Base-by-base conservation (phyloP, 106 monocot species). In the Xerophyta viscosa region DNA sequence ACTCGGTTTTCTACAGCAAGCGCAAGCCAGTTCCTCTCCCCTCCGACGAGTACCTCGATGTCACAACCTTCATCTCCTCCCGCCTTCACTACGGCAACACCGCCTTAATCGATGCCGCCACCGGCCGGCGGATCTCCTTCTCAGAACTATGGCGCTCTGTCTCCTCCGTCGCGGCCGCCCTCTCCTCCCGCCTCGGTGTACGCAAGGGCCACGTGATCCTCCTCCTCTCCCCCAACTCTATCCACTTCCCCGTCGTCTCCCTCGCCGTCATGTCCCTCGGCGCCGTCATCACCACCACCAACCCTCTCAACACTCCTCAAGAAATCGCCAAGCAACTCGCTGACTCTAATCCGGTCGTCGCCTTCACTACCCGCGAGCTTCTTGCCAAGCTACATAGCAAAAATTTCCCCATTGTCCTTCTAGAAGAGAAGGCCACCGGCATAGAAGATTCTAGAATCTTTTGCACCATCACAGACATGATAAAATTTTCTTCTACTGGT, bases 261-360 rank as follows among this genome's bases (percentile, higher is more conserved):
- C 84, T 94, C 55, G 74, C 94, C 27, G 87, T 81, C 37, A 63
- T 88, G 69, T 88, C 88, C 39, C 65, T 84, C 49, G 88, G 94
- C 30, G 84, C 80, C 52, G 65, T 94, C 43, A 63, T 94, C 63
- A 94, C 94, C 69, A 88, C 94, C 61, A 65, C 81, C 58, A 94
- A 94, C 67, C 94, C 88, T n/a, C 77, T 88, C 61, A 85, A 82
- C 66, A 98, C 90, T 24, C 76, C 82, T n/a, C 29, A 15, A 15
- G 86, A 98, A 54, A 82, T 98, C 72, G 44, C 85, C 27, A 81
- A 73, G 33, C 89, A 89, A 63, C 41, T 83, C 52, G 46, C 69
- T 22, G 85, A 81, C 28, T 70, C 88, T 36, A 47, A 24, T 8
- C 79, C 98, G 14, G 61, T 52, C 21, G 14, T 98, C 62, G 82